phyloP scores from a whole-genome alignment of 345 rosid genomes.

The Heritiera littoralis region DNA sequence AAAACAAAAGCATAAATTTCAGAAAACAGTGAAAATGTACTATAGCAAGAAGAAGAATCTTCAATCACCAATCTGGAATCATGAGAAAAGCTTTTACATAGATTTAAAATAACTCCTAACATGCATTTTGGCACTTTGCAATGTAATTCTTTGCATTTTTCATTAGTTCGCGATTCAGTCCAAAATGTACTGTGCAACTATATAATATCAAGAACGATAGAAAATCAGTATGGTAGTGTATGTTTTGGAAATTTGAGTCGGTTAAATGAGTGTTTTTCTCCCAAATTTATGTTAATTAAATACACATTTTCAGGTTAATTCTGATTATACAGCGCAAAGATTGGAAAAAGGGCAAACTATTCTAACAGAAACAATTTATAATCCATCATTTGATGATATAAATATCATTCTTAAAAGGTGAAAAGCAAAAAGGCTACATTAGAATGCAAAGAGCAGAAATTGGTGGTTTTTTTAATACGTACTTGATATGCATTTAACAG shows the following conservation, averaged over 20 bases:
- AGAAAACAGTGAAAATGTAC: not conserved
- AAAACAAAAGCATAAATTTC: not conserved
- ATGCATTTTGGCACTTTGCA: not conserved
- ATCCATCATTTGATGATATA: not conserved
- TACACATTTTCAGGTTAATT: not conserved
- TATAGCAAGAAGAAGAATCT: not conserved
- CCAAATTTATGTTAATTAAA: not conserved
- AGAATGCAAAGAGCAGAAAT: not conserved
- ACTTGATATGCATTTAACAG: not conserved
- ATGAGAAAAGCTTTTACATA: not conserved
- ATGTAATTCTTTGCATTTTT: not conserved
- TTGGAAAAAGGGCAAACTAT: not conserved
- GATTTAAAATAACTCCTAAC: not conserved
- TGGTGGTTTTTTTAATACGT: no score
- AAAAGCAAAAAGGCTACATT: no score
- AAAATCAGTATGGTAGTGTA: not conserved
- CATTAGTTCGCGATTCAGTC: not conserved
- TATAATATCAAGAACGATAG: not conserved
- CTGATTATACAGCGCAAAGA: not conserved
- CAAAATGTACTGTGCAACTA: no score
- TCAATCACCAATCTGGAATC: not conserved
- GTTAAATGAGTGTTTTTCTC: not conserved
- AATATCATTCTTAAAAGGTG: not conserved
- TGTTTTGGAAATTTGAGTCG: no score
- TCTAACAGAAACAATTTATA: not conserved